phyloP scores from a whole-genome alignment of 2,329 filamentous ascomycete species.

The Amauroascus verrucosus region DNA sequence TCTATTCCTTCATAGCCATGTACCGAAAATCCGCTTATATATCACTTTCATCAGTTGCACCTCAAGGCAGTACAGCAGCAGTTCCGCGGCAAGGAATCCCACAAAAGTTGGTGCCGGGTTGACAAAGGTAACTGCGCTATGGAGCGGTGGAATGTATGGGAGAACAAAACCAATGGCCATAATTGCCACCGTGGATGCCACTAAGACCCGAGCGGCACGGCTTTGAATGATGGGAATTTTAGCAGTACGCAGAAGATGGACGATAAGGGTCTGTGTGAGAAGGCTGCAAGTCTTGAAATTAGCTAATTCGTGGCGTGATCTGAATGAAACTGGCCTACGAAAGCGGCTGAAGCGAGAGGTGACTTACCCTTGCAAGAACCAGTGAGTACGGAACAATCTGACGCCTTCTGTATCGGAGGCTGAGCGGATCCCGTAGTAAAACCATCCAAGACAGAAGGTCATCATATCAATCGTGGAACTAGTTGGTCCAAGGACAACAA shows the following conservation, averaged over 20 bases:
- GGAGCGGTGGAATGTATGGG: background rate
- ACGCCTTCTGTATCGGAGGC: background rate
- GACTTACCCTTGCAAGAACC: slow-evolving; percentile 4
- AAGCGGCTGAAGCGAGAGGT: background rate
- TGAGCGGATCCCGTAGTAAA: background rate
- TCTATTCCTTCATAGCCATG: background rate
- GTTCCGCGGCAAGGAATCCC: background rate
- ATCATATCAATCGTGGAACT: slow-evolving; percentile 2
- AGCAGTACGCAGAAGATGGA: slow-evolving; percentile 3
- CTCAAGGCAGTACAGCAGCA: slow-evolving; percentile 1
- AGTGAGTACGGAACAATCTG: background rate
- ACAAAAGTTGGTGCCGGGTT: background rate
- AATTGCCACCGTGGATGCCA: background rate
- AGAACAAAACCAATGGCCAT: background rate
- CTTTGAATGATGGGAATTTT: slow-evolving; percentile 2
- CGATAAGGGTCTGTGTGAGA: background rate
- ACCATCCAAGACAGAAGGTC: slow-evolving; percentile 1
- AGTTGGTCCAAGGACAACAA: background rate
- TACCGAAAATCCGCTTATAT: background rate
- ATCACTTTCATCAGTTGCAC: slow-evolving; percentile 2
- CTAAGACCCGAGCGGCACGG: background rate
- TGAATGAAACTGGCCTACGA: background rate
- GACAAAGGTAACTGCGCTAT: background rate
- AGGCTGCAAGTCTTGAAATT: background rate
- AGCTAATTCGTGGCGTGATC: no score